These are phyloP conservation scores for Calonectria pauciramosa DNA, from an alignment of 2,329 filamentous ascomycete genomes.

Conservation along the genomic window DNA sequence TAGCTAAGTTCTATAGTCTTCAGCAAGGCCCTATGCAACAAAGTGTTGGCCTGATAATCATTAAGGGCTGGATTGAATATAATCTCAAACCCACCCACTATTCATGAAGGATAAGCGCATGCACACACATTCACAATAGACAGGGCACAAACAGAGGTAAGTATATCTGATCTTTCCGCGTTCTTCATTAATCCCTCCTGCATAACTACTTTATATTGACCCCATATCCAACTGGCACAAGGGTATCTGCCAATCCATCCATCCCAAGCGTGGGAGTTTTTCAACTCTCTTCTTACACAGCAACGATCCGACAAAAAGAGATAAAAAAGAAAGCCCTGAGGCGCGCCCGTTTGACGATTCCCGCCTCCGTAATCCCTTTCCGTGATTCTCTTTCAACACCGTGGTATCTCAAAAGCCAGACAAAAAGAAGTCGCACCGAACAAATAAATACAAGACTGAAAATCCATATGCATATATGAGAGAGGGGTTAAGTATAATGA, in stretches of 20 bases:
- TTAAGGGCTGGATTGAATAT: too few relatives aligned
- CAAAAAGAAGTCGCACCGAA: slow-evolving; percentile 27
- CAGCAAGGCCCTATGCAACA: too few relatives aligned
- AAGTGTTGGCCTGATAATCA: too few relatives aligned
- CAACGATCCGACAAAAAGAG: slow-evolving; percentile 11
- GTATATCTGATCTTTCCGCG: slow-evolving; percentile 11
- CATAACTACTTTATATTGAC: slow-evolving; percentile 19
- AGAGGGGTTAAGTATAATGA: slow-evolving; percentile 24
- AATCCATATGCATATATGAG: neutral
- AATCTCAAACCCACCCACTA: neutral
- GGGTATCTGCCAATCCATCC: slow-evolving; percentile 27
- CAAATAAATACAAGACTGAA: slow-evolving; percentile 10
- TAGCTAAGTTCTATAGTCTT: too few relatives aligned
- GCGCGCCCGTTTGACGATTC: slow-evolving; percentile 15
- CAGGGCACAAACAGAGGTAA: neutral
- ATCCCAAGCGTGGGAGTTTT: slow-evolving; percentile 1
- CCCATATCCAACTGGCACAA: slow-evolving; percentile 22
- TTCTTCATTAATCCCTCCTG: slow-evolving; percentile 38
- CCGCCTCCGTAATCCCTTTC: slow-evolving; percentile 8
- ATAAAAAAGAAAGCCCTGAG: slow-evolving; percentile 9
- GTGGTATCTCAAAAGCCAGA: slow-evolving; percentile 46
- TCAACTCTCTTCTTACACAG: slow-evolving; percentile 14
- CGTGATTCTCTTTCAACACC: slow-evolving; percentile 32
- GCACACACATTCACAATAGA: too few relatives aligned
- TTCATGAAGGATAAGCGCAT: too few relatives aligned